Conservation (phyloP, 495 filamentous ascomycete genomes). For the Saxispiralis lemnorum region DNA sequence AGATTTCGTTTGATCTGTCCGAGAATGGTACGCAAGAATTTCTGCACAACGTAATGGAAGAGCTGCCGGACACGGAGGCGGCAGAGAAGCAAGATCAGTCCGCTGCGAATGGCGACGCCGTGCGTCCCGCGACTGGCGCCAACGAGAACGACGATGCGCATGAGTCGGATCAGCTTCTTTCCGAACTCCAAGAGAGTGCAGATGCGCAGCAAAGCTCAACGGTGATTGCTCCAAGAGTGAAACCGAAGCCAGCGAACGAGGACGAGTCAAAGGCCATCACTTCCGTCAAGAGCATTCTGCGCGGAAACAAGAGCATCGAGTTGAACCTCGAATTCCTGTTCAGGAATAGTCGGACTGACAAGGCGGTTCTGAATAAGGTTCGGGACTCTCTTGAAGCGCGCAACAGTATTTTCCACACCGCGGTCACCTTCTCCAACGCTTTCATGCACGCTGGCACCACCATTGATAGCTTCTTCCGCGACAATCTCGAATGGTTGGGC, state of each 20-base stretch:
- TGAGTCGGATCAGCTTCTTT: constrained; percentile 21
- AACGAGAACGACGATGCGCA: constrained; percentile 30
- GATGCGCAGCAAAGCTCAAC: constrained; percentile 16
- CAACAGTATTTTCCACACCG: constrained; percentile 96
- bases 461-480: constrained; percentile 90
- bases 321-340: constrained; percentile 92
- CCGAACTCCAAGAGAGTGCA: constrained; percentile 17
- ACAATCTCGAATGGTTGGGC: constrained; percentile 93
- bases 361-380: constrained; percentile 84
- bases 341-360: constrained; percentile 76
- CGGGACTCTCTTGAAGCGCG: constrained; percentile 85
- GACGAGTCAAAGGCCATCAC: constrained; percentile 44
- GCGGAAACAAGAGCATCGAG: constrained; percentile 79
- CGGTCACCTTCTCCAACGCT: constrained; percentile 89
- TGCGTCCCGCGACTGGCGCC: constrained; percentile 3
- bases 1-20: constrained; percentile 94
- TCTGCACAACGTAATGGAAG: constrained; percentile 68
- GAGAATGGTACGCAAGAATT: constrained; percentile 98
- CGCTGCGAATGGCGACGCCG: constrained; percentile 20
- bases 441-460: constrained; percentile 99
- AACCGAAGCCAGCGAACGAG: constrained; percentile 16
- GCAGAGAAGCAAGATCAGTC: constrained; percentile 31
- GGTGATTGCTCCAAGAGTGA: constrained; percentile 20
- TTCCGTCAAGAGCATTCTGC: constrained; percentile 69
- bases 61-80: constrained; percentile 40